Percentiles rank a stretch among this genome's conserved stretches.
phyloP scores from a whole-genome alignment of 202 grass and related monocot genomes.

The Carex arenaria region DNA sequence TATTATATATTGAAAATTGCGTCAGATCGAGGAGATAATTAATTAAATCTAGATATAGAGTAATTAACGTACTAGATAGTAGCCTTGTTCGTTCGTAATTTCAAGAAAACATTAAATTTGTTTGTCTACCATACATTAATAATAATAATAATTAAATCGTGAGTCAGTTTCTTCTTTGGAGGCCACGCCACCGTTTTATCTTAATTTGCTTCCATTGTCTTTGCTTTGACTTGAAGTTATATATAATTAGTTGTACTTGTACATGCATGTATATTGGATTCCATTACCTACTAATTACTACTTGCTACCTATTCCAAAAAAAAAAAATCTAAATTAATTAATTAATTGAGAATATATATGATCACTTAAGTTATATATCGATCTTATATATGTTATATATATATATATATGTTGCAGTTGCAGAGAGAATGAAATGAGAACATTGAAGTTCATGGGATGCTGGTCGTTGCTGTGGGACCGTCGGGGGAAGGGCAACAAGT shows the following conservation, averaged over 20 bases:
- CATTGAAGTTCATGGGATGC: slow-evolving; percentile 39
- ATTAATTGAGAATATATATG: neutral
- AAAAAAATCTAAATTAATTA: no score
- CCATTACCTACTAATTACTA: neutral
- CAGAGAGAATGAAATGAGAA: slow-evolving; percentile 53
- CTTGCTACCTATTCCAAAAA: neutral
- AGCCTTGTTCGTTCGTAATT: neutral
- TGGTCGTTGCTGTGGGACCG: slow-evolving; percentile 61
- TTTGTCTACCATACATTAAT: no score
- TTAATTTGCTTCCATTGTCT: neutral
- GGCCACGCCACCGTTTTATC: neutral
- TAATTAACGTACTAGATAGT: no score
- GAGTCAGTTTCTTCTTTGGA: no score
- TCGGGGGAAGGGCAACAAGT: slow-evolving; percentile 50
- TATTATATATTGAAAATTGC: neutral
- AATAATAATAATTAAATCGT: no score
- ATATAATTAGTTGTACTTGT: neutral
- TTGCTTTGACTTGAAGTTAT: neutral
- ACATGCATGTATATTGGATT: neutral
- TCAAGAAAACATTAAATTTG: neutral
- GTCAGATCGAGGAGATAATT: neutral
- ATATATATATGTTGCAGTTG: neutral
- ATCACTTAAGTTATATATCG: no score
- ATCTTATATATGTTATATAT: neutral
- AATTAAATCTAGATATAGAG: no score